A percentile compares a stretch with the other conserved stretches of the same genome.
phyloP scores from a whole-genome alignment of 2,329 filamentous ascomycete species.

The Alternaria consortialis region DNA sequence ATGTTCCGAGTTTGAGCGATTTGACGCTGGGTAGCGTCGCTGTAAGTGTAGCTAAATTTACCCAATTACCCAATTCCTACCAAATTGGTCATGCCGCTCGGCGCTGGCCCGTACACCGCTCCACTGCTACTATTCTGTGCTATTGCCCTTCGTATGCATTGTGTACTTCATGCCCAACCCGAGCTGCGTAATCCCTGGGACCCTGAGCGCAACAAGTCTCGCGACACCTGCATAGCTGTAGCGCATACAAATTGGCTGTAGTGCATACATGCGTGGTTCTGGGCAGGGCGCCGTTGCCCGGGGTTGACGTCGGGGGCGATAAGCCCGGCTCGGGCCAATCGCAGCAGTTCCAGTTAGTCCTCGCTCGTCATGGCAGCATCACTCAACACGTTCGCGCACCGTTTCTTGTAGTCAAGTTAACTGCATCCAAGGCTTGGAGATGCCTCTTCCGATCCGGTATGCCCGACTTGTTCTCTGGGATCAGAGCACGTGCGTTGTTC shows the following conservation, averaged over 20 bases:
- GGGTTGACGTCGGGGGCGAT: conserved; percentile 33
- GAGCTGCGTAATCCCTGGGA: conserved; percentile 11
- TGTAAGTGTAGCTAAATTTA: conserved; percentile 41
- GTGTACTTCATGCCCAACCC: conserved; percentile 7
- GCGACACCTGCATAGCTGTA: conserved; percentile 28
- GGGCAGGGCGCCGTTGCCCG: conserved; percentile 18
- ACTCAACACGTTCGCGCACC: conserved; percentile 23
- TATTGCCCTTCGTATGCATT: conserved; percentile 15
- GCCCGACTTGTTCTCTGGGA: conserved; percentile 14
- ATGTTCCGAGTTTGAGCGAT: conserved; percentile 47
- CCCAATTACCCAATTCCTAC: conserved; percentile 23
- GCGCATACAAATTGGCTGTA: neutral
- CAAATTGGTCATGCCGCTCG: conserved; percentile 30
- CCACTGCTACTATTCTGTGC: conserved; percentile 9
- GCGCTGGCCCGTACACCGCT: conserved; percentile 19
- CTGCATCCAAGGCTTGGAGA: conserved; percentile 17
- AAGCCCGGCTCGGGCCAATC: conserved; percentile 37
- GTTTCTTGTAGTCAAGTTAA: conserved; percentile 44
- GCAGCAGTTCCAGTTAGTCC: conserved; percentile 23
- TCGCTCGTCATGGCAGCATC: conserved; percentile 37
- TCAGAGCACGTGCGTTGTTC: conserved; percentile 16
- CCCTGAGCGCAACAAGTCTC: conserved; percentile 22
- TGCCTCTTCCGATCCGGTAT: conserved; percentile 15
- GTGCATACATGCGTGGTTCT: conserved; percentile 8
- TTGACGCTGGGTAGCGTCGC: conserved; percentile 46